Percentiles rank a stretch among this genome's conserved stretches.
Evolutionary conservation across 345 rosid species (phyloP).

Genomic region (Draba incana): DNA sequence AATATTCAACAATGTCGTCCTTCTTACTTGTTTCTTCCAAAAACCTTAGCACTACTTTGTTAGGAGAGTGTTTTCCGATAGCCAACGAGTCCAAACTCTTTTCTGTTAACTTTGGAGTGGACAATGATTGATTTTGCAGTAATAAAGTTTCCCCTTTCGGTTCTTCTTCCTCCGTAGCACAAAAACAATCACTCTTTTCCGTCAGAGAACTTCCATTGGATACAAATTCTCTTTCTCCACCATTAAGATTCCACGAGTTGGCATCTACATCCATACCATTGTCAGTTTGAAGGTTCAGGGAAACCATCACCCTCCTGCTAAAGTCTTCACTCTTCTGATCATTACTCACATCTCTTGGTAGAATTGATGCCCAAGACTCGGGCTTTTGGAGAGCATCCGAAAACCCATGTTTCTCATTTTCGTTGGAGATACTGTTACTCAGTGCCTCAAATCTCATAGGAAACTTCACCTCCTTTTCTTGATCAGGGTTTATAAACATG

Average conservation of each 20-base stretch:
- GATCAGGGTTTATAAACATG: slow-evolving; percentile 6
- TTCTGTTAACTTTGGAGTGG: slow-evolving; percentile 16
- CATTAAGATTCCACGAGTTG: slow-evolving; percentile 17
- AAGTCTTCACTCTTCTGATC: slow-evolving; percentile 26
- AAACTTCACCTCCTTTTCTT: slow-evolving; percentile 17
- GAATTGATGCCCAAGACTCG: background rate
- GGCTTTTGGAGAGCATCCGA: slow-evolving; percentile 14
- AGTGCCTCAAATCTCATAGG: slow-evolving; percentile 8
- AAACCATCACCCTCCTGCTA: slow-evolving; percentile 25
- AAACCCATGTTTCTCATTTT: slow-evolving; percentile 1
- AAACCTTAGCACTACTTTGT: slow-evolving; percentile 43
- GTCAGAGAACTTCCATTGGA: background rate
- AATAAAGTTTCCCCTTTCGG: slow-evolving; percentile 3
- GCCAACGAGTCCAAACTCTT: slow-evolving; percentile 19
- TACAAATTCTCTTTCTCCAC: slow-evolving; percentile 18
- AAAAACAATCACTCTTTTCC: slow-evolving; percentile 8
- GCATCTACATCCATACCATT: background rate
- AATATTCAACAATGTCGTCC: slow-evolving; percentile 12
- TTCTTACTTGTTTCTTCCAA: slow-evolving; percentile 7
- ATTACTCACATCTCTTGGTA: background rate
- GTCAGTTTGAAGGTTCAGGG: background rate
- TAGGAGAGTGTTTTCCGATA: slow-evolving; percentile 19
- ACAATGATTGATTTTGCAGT: slow-evolving; percentile 5
- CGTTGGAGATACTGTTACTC: slow-evolving; percentile 16
- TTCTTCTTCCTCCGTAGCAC: slow-evolving; percentile 21